Percentiles rank a stretch among this genome's conserved stretches.
These are phyloP conservation scores for Diaporthe vaccinii DNA, from an alignment of 2,329 filamentous ascomycete genomes.

Conservation along the genomic window DNA sequence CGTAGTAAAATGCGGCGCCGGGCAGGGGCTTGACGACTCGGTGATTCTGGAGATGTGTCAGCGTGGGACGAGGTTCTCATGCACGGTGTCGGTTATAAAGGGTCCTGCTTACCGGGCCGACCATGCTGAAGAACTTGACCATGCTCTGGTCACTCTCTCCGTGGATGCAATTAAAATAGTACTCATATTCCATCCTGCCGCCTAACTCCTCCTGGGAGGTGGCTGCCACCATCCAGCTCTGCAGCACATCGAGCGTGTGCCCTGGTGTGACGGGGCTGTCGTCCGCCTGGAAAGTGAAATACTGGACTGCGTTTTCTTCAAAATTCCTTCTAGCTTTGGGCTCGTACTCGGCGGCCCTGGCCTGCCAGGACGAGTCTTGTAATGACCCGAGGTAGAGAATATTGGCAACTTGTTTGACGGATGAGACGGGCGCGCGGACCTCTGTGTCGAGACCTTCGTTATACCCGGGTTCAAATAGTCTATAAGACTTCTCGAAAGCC, in stretches of 20 bases:
- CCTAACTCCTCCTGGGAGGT: background rate
- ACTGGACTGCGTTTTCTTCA: background rate
- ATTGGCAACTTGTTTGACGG: slow-evolving; percentile 14
- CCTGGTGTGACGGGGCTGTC: slow-evolving; percentile 8
- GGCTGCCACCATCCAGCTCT: slow-evolving; percentile 13
- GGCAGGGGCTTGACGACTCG: slow-evolving; percentile 21
- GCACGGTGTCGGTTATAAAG: background rate
- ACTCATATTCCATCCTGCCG: background rate
- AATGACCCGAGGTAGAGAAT: slow-evolving; percentile 9
- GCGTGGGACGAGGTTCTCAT: no score
- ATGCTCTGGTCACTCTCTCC: background rate
- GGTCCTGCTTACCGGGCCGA: background rate
- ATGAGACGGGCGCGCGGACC: background rate
- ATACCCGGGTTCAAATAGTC: background rate
- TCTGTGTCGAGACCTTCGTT: background rate
- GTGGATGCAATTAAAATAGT: background rate
- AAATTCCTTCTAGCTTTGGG: background rate
- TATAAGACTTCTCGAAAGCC: slow-evolving; percentile 1
- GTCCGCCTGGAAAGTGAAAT: background rate
- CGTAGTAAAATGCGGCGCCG: slow-evolving; percentile 15
- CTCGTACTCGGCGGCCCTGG: background rate
- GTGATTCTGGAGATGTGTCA: background rate
- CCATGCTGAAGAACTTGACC: slow-evolving; percentile 22
- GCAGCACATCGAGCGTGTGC: slow-evolving; percentile 6
- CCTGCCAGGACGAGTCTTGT: background rate